Base-by-base conservation (phyloP, 345 rosid species). In the Schrenkiella parvula region DNA sequence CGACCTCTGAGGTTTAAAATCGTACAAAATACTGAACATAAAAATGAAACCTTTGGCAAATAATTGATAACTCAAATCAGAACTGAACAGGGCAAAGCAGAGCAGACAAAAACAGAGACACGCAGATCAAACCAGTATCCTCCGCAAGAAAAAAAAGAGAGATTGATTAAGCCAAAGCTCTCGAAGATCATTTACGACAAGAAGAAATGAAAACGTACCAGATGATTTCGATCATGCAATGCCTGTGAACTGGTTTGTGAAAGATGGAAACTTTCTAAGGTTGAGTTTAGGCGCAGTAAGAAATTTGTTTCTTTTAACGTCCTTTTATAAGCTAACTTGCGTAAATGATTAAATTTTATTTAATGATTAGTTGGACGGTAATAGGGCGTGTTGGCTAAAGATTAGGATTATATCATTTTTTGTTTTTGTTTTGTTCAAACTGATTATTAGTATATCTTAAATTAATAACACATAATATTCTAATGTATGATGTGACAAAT, bases 211-310 rank as follows among this genome's bases (percentile, higher is more conserved):
- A 60, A 48, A 47, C 51, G 21, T 17, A 70, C 74, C 51, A 4
- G 50, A 26, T 55, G 39, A 58, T 0, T 47, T 48, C 60, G 48
- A 60, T 47, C 75, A 70, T 70, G 75, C 59, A 70, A 70, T 59
- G 74, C 51, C 31, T 60, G 50, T 59, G 74, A 69, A 35, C 8
- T 70, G 47, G 17, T 69, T 18, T 56, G 52, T 29, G 46, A 46
- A 70, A 68, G 25, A 14, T 4, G 34, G 31, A 68, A 68, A 4
- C 17, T 14, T 68, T 42, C 15, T 41, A 18, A 37, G 5, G 19
- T 42, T 28, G 34, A 55, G 44, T 68, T 56, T 70, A 46, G 37
- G 50, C 29, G 51, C 42, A 42, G 26, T 69, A 57, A 46, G 0
- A 47, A 35, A 18, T 10, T 46, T 34, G 28, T 46, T 70, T 22